phyloP scores from a whole-genome alignment of 192 early-diverging fungal genomes.

The Phycomyces nitens region DNA sequence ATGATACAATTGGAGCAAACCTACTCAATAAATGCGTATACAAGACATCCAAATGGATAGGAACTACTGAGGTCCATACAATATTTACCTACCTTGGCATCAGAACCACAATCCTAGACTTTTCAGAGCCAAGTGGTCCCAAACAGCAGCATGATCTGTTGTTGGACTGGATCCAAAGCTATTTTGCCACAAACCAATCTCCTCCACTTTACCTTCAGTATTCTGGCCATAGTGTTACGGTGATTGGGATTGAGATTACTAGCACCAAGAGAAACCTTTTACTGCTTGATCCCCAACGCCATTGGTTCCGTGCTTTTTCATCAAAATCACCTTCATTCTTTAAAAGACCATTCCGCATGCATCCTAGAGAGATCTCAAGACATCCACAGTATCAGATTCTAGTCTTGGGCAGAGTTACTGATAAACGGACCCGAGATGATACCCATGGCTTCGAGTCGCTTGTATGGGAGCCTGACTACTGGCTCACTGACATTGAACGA shows the following conservation, averaged over 20 bases:
- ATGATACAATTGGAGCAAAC: conserved; percentile 51
- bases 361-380: conserved; percentile 22
- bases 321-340: neutral
- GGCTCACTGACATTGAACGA: conserved; percentile 17
- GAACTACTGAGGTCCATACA: conserved; percentile 64
- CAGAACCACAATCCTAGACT: conserved; percentile 57
- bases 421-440: neutral
- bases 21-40: conserved; percentile 52
- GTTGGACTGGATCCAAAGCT: conserved; percentile 53
- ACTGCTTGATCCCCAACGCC: conserved; percentile 55
- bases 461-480: neutral
- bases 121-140: conserved; percentile 56
- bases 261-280: conserved; percentile 43
- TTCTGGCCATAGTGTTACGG: conserved; percentile 63
- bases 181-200: conserved; percentile 41
- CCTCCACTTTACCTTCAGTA: conserved; percentile 72
- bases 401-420: conserved; percentile 25
- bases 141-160: conserved; percentile 52
- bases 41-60: conserved; percentile 67
- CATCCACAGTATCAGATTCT: conserved; percentile 34
- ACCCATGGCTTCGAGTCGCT: neutral
- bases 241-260: conserved; percentile 58
- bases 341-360: conserved; percentile 25
- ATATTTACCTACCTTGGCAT: conserved; percentile 57
- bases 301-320: neutral